Evolutionary conservation across 2,329 filamentous ascomycete genomes (phyloP).

Genomic region (Colletotrichum agaves): DNA sequence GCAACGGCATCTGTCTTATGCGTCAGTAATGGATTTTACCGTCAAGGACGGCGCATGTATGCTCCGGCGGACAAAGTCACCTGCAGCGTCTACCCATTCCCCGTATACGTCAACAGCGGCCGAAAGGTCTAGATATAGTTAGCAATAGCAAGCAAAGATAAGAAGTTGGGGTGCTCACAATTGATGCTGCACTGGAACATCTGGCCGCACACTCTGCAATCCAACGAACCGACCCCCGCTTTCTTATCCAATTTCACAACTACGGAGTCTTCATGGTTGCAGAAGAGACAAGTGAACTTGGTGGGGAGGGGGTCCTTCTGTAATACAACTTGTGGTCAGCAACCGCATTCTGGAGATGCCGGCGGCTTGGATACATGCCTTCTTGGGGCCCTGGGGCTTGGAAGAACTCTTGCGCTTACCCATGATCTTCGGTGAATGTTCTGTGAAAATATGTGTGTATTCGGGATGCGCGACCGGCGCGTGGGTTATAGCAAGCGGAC

Average conservation of each 20-base stretch:
- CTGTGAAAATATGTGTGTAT: not conserved
- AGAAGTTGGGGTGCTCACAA: conserved; percentile 66
- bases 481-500: not conserved
- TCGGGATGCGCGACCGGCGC: conserved; percentile 15
- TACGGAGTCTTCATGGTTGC: conserved; percentile 96
- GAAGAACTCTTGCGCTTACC: conserved; percentile 93
- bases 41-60: not conserved
- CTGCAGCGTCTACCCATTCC: conserved; percentile 93
- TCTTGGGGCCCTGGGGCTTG: conserved; percentile 85
- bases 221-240: conserved; percentile 82
- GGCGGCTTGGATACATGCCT: conserved; percentile 61
- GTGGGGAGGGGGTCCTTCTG: conserved; percentile 79
- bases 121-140: conserved; percentile 74
- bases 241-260: conserved; percentile 95
- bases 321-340: not conserved
- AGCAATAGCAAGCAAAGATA: conserved; percentile 28
- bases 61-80: conserved; percentile 47
- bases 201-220: conserved; percentile 94
- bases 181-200: conserved; percentile 93
- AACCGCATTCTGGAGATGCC: not conserved
- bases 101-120: conserved; percentile 95
- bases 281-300: conserved; percentile 96
- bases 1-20: conserved; percentile 58
- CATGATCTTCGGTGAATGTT: conserved; percentile 56
- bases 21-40: not conserved